Conservation (phyloP, 1,284 basidiomycete species). For the Trichosporon faecale region DNA sequence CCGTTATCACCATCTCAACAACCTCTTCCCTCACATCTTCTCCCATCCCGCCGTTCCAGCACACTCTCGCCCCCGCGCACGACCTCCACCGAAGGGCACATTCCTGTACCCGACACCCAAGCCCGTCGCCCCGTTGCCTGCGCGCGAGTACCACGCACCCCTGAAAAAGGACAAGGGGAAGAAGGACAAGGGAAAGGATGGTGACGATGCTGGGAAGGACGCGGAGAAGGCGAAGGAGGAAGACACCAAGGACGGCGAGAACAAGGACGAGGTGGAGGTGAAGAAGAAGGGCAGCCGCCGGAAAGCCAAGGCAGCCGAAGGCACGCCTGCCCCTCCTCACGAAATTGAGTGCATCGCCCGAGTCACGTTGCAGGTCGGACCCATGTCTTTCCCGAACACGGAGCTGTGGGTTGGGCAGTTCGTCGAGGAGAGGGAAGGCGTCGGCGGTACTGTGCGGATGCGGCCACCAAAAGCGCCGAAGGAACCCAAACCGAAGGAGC, state of each 20-base stretch:
- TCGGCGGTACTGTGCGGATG: slow-evolving; percentile 16
- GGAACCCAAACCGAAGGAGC: slow-evolving; percentile 17
- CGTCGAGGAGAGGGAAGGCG: slow-evolving; percentile 33
- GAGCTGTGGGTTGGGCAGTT: slow-evolving; percentile 49
- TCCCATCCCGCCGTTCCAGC: slow-evolving; percentile 45
- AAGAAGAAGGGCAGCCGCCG: slow-evolving; percentile 17
- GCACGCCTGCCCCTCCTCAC: slow-evolving; percentile 40
- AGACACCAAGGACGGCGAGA: not conserved
- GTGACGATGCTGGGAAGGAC: not conserved
- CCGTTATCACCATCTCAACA: slow-evolving; percentile 39
- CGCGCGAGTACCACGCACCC: slow-evolving; percentile 23
- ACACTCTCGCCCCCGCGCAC: slow-evolving; percentile 37
- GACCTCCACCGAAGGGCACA: slow-evolving; percentile 33
- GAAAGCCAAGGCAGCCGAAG: slow-evolving; percentile 20
- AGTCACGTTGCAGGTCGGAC: slow-evolving; percentile 41
- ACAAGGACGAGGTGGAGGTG: slow-evolving; percentile 12
- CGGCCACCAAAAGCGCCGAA: slow-evolving; percentile 17
- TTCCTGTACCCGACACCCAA: slow-evolving; percentile 42
- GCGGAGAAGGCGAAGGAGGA: not conserved
- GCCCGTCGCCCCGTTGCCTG: slow-evolving; percentile 28
- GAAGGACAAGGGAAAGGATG: not conserved
- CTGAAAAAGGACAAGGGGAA: slow-evolving; percentile 15
- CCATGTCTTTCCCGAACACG: slow-evolving; percentile 42
- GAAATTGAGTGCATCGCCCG: slow-evolving; percentile 48
- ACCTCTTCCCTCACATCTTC: slow-evolving; percentile 47